phyloP scores from a whole-genome alignment of 306 rosid genomes.

The Nissolia schottii region DNA sequence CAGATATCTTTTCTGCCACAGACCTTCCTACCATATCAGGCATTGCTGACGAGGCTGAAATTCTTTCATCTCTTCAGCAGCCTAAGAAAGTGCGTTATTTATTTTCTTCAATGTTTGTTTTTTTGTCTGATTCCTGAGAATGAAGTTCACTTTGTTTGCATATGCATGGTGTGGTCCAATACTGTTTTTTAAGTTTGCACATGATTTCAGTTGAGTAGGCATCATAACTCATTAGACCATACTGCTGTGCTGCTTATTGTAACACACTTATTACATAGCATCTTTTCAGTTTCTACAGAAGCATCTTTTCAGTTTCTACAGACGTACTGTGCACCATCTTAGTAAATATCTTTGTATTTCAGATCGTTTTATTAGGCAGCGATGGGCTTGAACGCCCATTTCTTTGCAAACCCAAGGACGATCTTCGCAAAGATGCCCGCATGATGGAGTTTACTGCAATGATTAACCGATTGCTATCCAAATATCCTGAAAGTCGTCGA shows the following conservation, averaged over 20 bases:
- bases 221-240: neutral
- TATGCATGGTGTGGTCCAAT: constrained; percentile 5
- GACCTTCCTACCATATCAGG: constrained; percentile 93
- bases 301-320: neutral
- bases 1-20: constrained; percentile 68
- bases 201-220: constrained; percentile 12
- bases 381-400: constrained; percentile 87
- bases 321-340: constrained; percentile 7
- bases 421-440: constrained; percentile 96
- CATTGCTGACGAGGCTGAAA: constrained; percentile 94
- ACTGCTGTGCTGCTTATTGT: neutral
- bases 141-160: constrained; percentile 1
- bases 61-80: constrained; percentile 93
- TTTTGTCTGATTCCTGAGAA: constrained; percentile 4
- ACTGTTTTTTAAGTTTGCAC: neutral
- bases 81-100: constrained; percentile 73
- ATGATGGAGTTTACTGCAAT: constrained; percentile 99
- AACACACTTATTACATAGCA: neutral
- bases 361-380: constrained; percentile 89
- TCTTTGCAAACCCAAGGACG: constrained; percentile 98
- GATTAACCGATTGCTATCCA: constrained; percentile 83
- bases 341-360: constrained; percentile 30
- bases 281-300: neutral
- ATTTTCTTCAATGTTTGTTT: constrained; percentile 14
- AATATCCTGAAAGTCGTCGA: constrained; percentile 90